phyloP scores from a whole-genome alignment of 2,329 filamentous ascomycete species.

The Ophiostoma ips region DNA sequence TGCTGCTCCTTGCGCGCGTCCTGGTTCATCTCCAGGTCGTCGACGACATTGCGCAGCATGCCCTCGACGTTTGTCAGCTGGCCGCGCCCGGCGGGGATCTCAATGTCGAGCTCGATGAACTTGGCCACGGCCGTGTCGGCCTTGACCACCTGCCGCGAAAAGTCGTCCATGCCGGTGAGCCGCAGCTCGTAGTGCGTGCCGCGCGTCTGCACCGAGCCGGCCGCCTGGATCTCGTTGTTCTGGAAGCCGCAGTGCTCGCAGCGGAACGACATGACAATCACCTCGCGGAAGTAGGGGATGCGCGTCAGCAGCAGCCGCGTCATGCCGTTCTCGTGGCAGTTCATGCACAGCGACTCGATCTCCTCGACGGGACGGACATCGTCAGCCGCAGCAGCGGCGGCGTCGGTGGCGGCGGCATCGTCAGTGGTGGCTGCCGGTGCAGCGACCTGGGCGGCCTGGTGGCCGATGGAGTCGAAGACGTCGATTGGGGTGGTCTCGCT shows the following conservation, averaged over 20 bases:
- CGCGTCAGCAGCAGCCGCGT: conserved; percentile 79
- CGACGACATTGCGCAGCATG: conserved; percentile 60
- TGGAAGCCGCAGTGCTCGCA: conserved; percentile 81
- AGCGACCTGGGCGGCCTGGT: conserved; percentile 40
- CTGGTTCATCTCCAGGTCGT: conserved; percentile 72
- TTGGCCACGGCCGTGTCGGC: conserved; percentile 76
- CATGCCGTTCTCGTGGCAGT: conserved; percentile 67
- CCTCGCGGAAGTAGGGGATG: conserved; percentile 94
- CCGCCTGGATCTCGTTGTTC: conserved; percentile 89
- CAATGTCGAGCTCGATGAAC: conserved; percentile 82
- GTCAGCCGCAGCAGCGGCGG: conserved; percentile 19
- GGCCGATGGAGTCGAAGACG: conserved; percentile 49
- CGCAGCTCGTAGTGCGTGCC: conserved; percentile 74
- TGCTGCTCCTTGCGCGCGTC: conserved; percentile 63
- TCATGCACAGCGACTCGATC: conserved; percentile 75
- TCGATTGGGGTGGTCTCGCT: conserved; percentile 29
- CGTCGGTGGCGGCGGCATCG: conserved; percentile 19
- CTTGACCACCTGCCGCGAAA: conserved; percentile 81
- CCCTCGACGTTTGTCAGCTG: conserved; percentile 92
- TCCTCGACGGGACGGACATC: conserved; percentile 47
- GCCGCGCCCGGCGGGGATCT: conserved; percentile 81
- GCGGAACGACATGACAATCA: conserved; percentile 92
- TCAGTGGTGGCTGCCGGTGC: conserved; percentile 19
- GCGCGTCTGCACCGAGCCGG: conserved; percentile 80
- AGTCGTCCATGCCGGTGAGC: conserved; percentile 57